Base-by-base conservation (phyloP, 83 land plant species). In the Thuja plicata region DNA sequence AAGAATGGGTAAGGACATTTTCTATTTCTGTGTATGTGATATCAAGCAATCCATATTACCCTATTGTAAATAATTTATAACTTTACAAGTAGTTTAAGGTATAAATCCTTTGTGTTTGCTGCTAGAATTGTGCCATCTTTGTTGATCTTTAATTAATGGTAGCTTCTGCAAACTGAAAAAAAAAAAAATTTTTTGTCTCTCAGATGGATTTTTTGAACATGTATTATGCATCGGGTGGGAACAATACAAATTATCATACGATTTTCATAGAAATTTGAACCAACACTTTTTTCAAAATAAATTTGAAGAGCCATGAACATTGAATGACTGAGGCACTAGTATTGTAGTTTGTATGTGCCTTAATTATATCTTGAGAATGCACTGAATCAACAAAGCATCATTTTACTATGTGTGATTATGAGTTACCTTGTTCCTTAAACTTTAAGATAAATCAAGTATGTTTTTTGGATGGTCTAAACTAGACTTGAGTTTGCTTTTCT, bases 1-100 rank as follows among this genome's bases (percentile, higher is more conserved):
- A 89, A 87, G 54, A 87, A 84, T 80, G 90, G 94, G 96, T 95
- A 32, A 88, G 90, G 24, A 21, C 32, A 85, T 52, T 66, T 62
- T 66, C 21, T 17, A 37, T 7, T 16, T 0, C 38, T 62, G 30
- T 35, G 4, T 85, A 35, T 34, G 54, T 54, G 62, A 32, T 52
- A 7, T 17, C 27, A 37, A 12, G 54, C 37, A 15, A 8, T 54
- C 11, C 3, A 52, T 0, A 0, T 32, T 32, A 38, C 0, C 70
- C 70, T 7, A 38, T 80, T 80, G 19, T 80, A 79, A 79, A 41
- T 13, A 84, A n/a, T 9, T 86, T 35, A 15, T 57, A 60, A 0
- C 70, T n/a, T 32, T 27, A 30, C 17, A 27, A 16, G 10, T 40
- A 24, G 30, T 21, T 66, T 66, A 34, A 10, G 30, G 45, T 54